phyloP scores from a whole-genome alignment of 2,329 filamentous ascomycete genomes.

The Hirsutella rhossiliensis region DNA sequence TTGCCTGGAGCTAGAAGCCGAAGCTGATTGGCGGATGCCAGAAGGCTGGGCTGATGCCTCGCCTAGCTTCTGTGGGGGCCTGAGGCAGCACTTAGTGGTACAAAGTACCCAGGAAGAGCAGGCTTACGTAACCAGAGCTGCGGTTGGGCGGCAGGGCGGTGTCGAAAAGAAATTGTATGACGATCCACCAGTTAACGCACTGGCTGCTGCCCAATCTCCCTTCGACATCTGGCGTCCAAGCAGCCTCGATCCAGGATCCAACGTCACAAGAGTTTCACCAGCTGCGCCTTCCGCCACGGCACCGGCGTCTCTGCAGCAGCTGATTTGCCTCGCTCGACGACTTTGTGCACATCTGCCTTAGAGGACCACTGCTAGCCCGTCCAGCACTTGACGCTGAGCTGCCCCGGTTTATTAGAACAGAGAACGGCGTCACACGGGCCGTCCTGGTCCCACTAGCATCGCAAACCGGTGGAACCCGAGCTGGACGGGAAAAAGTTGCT shows the following conservation, averaged over 20 bases:
- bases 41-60: constrained; percentile 22
- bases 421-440: no score
- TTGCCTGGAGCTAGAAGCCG: constrained; percentile 29
- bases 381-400: no score
- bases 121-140: no score
- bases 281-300: background rate
- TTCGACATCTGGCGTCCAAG: background rate
- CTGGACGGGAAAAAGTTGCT: no score
- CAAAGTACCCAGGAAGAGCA: no score
- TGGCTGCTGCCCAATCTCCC: constrained; percentile 1
- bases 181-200: background rate
- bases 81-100: constrained; percentile 16
- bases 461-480: no score
- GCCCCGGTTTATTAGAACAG: no score
- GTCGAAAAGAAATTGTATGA: background rate
- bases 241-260: background rate
- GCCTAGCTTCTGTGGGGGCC: constrained; percentile 10
- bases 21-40: constrained; percentile 13
- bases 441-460: no score
- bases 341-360: no score
- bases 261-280: background rate
- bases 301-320: background rate
- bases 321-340: background rate
- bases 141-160: background rate
- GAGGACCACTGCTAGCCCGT: no score